Percentiles rank a stretch among this genome's conserved stretches.
These are phyloP conservation scores for Trichomonas tenax DNA, from an alignment of 208 protist genomes.

Conservation along the genomic window DNA sequence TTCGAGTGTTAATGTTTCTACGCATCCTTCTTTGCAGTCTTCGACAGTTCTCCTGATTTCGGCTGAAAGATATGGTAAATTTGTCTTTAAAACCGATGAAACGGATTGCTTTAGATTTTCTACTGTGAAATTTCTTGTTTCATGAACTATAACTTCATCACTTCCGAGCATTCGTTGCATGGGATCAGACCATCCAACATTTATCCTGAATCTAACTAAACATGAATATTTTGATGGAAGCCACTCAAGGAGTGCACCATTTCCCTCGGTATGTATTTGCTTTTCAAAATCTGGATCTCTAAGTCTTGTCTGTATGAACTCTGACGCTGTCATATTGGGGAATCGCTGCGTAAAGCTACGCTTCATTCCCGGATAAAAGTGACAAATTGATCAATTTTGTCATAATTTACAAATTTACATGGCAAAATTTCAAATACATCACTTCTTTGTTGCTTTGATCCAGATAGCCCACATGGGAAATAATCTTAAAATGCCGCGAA, in stretches of 20 bases:
- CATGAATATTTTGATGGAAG: not conserved
- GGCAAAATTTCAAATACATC: too few relatives aligned
- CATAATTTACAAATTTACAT: too few relatives aligned
- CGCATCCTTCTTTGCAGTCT: not conserved
- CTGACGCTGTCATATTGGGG: not conserved
- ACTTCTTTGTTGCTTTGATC: too few relatives aligned
- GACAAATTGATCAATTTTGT: too few relatives aligned
- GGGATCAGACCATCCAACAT: not conserved
- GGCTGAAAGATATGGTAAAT: not conserved
- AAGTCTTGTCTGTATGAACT: not conserved
- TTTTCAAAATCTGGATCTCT: not conserved
- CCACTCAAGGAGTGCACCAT: not conserved
- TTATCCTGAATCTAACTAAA: not conserved
- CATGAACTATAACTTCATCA: not conserved
- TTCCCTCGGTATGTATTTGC: not conserved
- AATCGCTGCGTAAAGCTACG: too few relatives aligned
- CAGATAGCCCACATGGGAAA: too few relatives aligned
- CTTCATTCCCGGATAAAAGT: too few relatives aligned
- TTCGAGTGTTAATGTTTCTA: not conserved
- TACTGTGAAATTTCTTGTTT: not conserved
- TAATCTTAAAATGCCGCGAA: too few relatives aligned
- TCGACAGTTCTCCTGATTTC: not conserved
- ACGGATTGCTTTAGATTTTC: not conserved
- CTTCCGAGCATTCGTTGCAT: not conserved
- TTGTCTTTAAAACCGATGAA: not conserved